Evolutionary conservation across 768 basidiomycete species (phyloP).

Genomic region (Boletus sensibilis): DNA sequence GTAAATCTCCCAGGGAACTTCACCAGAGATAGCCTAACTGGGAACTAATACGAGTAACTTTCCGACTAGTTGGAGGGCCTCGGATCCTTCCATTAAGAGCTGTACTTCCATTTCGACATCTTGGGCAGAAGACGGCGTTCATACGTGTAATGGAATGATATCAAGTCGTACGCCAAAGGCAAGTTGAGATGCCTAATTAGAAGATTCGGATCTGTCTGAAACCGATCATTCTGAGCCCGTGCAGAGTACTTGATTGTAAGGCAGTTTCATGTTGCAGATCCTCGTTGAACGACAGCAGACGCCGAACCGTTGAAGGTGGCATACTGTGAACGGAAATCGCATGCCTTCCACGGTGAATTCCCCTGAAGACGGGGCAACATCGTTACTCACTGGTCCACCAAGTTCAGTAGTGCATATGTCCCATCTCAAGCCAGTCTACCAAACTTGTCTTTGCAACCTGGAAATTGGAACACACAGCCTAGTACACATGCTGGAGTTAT

Average conservation of each 20-base stretch:
- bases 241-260: not conserved
- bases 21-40: not conserved
- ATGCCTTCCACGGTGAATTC: not conserved
- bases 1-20: not conserved
- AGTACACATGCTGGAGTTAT: not conserved
- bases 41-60: not conserved
- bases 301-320: not conserved
- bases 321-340: not conserved
- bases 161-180: not conserved
- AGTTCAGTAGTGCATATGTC: not conserved
- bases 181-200: not conserved
- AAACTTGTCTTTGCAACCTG: not conserved
- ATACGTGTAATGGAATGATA: constrained; percentile 8
- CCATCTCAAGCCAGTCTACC: not conserved
- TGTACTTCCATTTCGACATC: constrained; percentile 16
- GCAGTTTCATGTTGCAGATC: not conserved
- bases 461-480: not conserved
- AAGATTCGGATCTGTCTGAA: not conserved
- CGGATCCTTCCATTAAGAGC: not conserved
- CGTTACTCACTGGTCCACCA: not conserved
- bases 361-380: not conserved
- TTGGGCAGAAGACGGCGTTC: constrained; percentile 17
- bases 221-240: not conserved
- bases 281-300: not conserved
- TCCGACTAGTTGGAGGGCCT: not conserved